Percentiles rank a stretch among this genome's conserved stretches.
These are phyloP conservation scores for Podospora appendiculata DNA, from an alignment of 495 filamentous ascomycete species.

Conservation along the genomic window DNA sequence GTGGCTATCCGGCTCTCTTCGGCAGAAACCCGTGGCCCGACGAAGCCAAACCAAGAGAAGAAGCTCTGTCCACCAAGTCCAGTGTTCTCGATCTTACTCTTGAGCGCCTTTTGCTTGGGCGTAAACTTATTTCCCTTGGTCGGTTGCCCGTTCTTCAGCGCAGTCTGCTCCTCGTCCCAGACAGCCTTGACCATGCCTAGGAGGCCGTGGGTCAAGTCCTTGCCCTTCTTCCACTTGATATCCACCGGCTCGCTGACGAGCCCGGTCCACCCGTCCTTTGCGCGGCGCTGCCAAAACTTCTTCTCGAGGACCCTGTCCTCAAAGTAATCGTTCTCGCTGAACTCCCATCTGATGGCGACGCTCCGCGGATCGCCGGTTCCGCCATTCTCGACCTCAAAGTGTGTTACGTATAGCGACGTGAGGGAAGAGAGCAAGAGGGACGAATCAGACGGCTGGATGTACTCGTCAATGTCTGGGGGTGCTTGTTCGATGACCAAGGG, in stretches of 20 bases:
- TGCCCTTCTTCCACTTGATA: constrained; percentile 79
- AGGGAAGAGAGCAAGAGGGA: constrained; percentile 55
- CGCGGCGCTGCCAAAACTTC: constrained; percentile 74
- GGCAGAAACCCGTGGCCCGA: constrained; percentile 54
- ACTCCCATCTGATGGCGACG: constrained; percentile 53
- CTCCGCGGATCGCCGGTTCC: constrained; percentile 56
- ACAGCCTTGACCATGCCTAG: constrained; percentile 61
- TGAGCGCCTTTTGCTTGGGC: constrained; percentile 32
- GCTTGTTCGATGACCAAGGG: constrained; percentile 76
- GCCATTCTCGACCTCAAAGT: constrained; percentile 64
- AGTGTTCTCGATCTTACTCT: constrained; percentile 34
- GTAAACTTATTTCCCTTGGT: constrained; percentile 19
- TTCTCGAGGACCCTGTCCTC: constrained; percentile 70
- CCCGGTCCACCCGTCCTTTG: constrained; percentile 57
- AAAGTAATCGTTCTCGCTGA: constrained; percentile 66
- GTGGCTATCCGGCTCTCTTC: constrained; percentile 57
- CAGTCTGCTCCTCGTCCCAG: constrained; percentile 56
- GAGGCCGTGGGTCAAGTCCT: constrained; percentile 76
- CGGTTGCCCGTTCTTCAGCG: constrained; percentile 3
- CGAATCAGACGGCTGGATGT: constrained; percentile 71
- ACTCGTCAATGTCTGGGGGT: constrained; percentile 74
- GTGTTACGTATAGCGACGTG: constrained; percentile 55
- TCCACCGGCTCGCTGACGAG: constrained; percentile 78
- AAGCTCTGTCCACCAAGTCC: constrained; percentile 61
- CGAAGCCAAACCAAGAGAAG: constrained; percentile 82